A percentile compares a stretch with the other conserved stretches of the same genome.
Evolutionary conservation across 371 early-diverging fungal genomes (phyloP).

Genomic region (Choanephora cucurbitarum): DNA sequence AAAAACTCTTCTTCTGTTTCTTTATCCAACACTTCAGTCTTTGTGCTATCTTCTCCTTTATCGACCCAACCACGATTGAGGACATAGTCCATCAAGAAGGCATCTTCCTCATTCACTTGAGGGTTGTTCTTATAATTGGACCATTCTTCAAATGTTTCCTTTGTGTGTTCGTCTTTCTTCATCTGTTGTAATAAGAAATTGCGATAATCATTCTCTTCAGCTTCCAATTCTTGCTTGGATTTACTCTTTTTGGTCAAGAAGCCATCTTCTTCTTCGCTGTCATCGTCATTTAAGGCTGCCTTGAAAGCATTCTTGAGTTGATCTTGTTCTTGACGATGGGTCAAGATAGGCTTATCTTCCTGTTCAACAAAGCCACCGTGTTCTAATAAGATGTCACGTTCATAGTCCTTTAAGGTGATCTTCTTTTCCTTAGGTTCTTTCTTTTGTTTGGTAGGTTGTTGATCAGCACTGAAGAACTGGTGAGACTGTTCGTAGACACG

Average conservation of each 20-base stretch:
- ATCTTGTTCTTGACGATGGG: conserved; percentile 85
- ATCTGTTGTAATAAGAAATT: conserved; percentile 82
- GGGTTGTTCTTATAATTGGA: conserved; percentile 57
- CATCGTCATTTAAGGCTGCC: conserved; percentile 38
- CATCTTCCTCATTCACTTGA: conserved; percentile 66
- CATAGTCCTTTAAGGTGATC: conserved; percentile 78
- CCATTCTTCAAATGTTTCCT: conserved; percentile 66
- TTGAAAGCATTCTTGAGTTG: conserved; percentile 77
- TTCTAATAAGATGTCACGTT: conserved; percentile 72
- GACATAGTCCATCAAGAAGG: conserved; percentile 89
- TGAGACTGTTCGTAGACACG: conserved; percentile 78
- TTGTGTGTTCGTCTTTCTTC: conserved; percentile 53
- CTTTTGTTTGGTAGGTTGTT: conserved; percentile 47
- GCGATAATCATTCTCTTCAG: conserved; percentile 82
- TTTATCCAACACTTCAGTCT: conserved; percentile 51
- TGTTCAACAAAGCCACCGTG: conserved; percentile 69
- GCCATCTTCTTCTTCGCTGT: conserved; percentile 60
- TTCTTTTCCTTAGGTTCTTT: conserved; percentile 53
- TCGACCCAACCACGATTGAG: conserved; percentile 95
- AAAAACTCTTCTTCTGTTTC: conserved; percentile 65
- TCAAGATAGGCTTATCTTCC: conserved; percentile 35
- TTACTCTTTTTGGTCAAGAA: conserved; percentile 77
- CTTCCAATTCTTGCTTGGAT: conserved; percentile 68
- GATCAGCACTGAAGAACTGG: conserved; percentile 79
- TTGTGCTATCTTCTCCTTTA: conserved; percentile 52